Evolutionary conservation across 768 basidiomycete genomes (phyloP), one percentile per base, ranked within the genome.

Genomic region (Heimioporus sp.): DNA sequence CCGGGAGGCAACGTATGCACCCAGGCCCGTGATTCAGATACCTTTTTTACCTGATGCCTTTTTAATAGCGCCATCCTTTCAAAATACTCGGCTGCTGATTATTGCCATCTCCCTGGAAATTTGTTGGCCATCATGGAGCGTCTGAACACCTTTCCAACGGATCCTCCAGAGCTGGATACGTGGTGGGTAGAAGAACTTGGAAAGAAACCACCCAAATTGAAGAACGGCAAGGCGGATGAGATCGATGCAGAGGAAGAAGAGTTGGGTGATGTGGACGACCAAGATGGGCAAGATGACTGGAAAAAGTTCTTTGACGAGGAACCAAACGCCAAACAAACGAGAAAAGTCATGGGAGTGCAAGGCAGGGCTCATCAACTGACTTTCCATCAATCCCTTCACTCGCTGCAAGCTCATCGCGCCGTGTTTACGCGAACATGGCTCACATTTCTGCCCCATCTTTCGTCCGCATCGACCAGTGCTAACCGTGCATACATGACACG

Each of bases 391-490:
- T 86, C 84, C 13, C 69, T 94, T 9, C 88, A 92, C 59, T 81
- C 87, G 9, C 72, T 92, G 3, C 67, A 81, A 12, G 87, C 90
- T 4, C 92, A 95, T 68, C 78, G 81, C 10, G 86, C 87, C 0
- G 84, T 90, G 4, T 93, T 94, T 65, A 89, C 89, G 8, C 77
- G 83, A 11, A 75, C 82, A n/a, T 95, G 92, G 92, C 74, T 92
- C 9, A 72, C 77, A 2, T 73, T 94, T 10, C 71, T 94, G 5
- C 84, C 87, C 0, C 76, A 74, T 21, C 65, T 92, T 10, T 80
- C 77, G 1, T 54, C 76, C 11, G 63, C 67, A 35, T 57, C 73
- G 10, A 63, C 59, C 24, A 54, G 59, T 35, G 51, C 52, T 3
- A 62, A 59, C 19, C 76, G 72, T 46, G 64, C 63, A 1, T 61